Base-by-base conservation (phyloP, 306 rosid genomes). In the Hippophae gyantsensis region DNA sequence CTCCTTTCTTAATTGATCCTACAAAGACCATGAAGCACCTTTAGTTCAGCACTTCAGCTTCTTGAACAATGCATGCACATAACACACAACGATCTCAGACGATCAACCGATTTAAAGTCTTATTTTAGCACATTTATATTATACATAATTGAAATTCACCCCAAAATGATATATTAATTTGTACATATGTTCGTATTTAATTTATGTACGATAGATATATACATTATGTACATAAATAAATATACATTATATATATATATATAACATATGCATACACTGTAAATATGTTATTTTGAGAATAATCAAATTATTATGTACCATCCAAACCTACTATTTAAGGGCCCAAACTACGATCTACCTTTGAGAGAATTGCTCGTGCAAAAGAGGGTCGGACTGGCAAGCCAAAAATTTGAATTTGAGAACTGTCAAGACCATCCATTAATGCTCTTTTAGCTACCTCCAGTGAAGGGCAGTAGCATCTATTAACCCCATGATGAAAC, bases 331-430 rank as follows among this genome's bases (percentile, higher is more conserved):
- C 23, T 18, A 32, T 32, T 32, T 32, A 32, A 32, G 38, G 38
- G 5, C 38, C 38, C 38, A 4, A 32, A 32, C 38, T 32, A 32
- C 38, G 2, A 67, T 12, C 58, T 43, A 81, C 86, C 90, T 86
- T 93, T 38, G 84, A 79, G 59, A 88, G 79, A 69, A 86, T 79
- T 3, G 99, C 95, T 0, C 99, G 86, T 6, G 89, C 97, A 60
- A 93, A 93, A 62, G 97, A 88, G 11, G 99, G 99, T 65, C 99
- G 70, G 40, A 93, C 86, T 48, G 99, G 99, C 80, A 93, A 81
- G 55, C 99, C 99, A 51, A 61, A 88, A 59, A 84, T 83, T 0
- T 81, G 75, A 42, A 64, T 57, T 79, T 86, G 97, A 48, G 90
- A 82, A 58, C 86, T 97, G 12, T 84, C 78, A 49, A 88, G 96